A percentile compares a stretch with the other conserved stretches of the same genome.
Conservation (phyloP, 352 stramenopile genomes). For the Halophytophthora batemanensis region DNA sequence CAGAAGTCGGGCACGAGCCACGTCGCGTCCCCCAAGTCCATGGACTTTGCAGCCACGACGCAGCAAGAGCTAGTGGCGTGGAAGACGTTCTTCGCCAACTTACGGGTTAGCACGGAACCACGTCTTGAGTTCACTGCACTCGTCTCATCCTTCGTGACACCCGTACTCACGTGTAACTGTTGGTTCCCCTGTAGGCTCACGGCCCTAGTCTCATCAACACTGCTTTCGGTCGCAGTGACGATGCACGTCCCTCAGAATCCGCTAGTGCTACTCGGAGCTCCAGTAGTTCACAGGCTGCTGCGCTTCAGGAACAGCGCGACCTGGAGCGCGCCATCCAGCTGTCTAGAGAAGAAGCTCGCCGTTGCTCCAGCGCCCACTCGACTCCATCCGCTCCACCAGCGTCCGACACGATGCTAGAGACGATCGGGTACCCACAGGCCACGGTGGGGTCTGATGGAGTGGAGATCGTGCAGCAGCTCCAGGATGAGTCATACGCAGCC, state of each 20-base stretch:
- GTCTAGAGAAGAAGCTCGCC: conserved; percentile 53
- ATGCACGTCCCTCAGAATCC: conserved; percentile 1
- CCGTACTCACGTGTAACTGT: background rate
- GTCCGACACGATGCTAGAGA: conserved; percentile 35
- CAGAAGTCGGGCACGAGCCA: conserved; percentile 63
- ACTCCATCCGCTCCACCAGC: conserved; percentile 25
- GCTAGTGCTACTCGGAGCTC: conserved; percentile 4
- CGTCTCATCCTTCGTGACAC: background rate
- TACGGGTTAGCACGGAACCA: conserved; percentile 30
- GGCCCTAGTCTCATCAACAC: conserved; percentile 19
- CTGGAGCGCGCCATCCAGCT: conserved; percentile 54
- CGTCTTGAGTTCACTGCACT: conserved; percentile 1
- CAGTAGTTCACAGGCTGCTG: conserved; percentile 13
- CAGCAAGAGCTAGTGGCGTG: conserved; percentile 60
- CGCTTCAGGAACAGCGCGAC: conserved; percentile 57
- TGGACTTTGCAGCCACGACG: conserved; percentile 62
- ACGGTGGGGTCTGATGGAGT: conserved; percentile 64
- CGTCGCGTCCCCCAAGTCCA: conserved; percentile 51
- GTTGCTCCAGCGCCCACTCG: conserved; percentile 17
- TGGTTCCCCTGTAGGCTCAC: conserved; percentile 13
- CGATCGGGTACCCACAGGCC: conserved; percentile 36
- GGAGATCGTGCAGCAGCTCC: conserved; percentile 72
- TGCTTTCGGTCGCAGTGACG: conserved; percentile 16
- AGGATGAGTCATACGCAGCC: conserved; percentile 16
- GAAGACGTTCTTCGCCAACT: conserved; percentile 62